These are phyloP conservation scores for Teratosphaeria nubilosa DNA, from an alignment of 2,329 filamentous ascomycete genomes.

Conservation along the genomic window DNA sequence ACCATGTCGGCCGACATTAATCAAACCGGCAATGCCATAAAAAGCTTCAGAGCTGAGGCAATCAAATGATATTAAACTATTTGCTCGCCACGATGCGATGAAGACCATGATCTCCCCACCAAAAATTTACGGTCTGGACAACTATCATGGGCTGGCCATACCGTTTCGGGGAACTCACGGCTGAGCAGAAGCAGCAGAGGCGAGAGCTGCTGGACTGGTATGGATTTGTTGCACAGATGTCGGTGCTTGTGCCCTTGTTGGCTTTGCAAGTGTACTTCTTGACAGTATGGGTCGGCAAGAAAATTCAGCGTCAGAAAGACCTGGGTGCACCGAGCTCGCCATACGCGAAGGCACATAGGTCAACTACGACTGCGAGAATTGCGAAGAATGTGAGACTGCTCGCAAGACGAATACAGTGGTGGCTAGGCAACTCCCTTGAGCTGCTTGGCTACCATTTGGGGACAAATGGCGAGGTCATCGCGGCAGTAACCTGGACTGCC, in stretches of 20 bases:
- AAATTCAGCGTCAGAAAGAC: conserved; percentile 7
- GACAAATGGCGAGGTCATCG: conserved; percentile 41
- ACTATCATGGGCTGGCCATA: conserved; percentile 25
- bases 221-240: conserved; percentile 46
- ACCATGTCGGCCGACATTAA: neutral
- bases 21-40: neutral
- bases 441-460: conserved; percentile 31
- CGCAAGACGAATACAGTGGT: conserved; percentile 23
- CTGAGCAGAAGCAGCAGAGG: conserved; percentile 40
- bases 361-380: neutral
- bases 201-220: conserved; percentile 45
- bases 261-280: conserved; percentile 33
- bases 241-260: conserved; percentile 37
- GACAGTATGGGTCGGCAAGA: conserved; percentile 21
- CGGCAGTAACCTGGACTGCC: conserved; percentile 38
- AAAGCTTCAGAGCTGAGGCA: neutral
- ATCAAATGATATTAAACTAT: neutral
- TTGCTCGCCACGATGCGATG: neutral
- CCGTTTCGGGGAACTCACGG: conserved; percentile 41
- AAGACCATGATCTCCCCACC: neutral
- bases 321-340: conserved; percentile 32
- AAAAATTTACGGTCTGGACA: neutral
- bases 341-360: conserved; percentile 25
- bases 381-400: conserved; percentile 7
- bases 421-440: conserved; percentile 15